phyloP scores from a whole-genome alignment of 139 green algal genomes.

The Volvox africanus region DNA sequence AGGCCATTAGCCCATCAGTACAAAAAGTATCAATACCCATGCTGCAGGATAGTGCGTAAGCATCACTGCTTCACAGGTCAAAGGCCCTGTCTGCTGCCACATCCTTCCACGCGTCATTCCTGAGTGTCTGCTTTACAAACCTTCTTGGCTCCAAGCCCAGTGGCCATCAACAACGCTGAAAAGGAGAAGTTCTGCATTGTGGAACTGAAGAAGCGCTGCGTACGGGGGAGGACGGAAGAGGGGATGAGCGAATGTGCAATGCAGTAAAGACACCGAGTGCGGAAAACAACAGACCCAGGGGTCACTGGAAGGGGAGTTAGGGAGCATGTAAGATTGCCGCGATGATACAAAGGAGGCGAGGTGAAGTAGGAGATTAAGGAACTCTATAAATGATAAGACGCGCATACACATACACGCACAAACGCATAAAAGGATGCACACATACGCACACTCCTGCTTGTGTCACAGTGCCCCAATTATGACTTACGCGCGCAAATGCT shows the following conservation, averaged over 20 bases:
- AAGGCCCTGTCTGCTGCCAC: no score
- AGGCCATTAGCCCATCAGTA: no score
- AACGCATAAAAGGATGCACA: background rate
- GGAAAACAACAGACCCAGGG: no score
- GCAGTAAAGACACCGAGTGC: background rate
- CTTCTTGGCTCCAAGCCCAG: slow-evolving; percentile 90
- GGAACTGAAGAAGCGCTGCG: slow-evolving; percentile 85
- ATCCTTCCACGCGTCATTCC: no score
- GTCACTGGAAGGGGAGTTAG: no score
- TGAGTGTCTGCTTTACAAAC: background rate
- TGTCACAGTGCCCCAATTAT: no score
- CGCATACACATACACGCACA: background rate
- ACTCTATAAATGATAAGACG: background rate
- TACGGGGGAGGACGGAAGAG: background rate
- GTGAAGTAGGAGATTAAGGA: background rate
- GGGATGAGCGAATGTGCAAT: background rate
- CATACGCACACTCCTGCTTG: background rate
- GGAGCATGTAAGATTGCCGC: no score
- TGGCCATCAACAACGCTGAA: slow-evolving; percentile 91
- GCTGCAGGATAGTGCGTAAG: no score
- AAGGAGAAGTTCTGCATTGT: slow-evolving; percentile 87
- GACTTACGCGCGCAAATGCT: background rate
- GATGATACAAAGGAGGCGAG: no score
- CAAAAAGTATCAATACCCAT: no score
- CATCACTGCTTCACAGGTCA: no score